Evolutionary conservation across 2,329 filamentous ascomycete genomes (phyloP).

Genomic region (Dendrostoma leiphaemia): DNA sequence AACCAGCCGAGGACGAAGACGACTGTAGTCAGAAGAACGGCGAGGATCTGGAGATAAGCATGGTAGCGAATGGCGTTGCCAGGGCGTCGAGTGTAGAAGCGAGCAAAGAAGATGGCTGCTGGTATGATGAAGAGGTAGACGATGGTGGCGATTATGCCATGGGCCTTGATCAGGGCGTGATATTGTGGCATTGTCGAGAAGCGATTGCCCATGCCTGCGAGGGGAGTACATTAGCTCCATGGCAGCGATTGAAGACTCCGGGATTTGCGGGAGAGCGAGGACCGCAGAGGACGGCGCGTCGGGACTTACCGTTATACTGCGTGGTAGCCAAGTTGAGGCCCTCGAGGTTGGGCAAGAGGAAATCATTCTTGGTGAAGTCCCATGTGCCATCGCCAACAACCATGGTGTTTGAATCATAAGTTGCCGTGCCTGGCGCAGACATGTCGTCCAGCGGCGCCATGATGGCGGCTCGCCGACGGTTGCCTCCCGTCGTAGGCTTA

Average conservation of each 20-base stretch:
- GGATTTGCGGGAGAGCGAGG: background rate
- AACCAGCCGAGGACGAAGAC: constrained; percentile 75
- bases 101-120: constrained; percentile 68
- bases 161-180: constrained; percentile 66
- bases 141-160: constrained; percentile 70
- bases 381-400: constrained; percentile 80
- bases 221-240: background rate
- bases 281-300: background rate
- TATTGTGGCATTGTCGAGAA: constrained; percentile 70
- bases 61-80: constrained; percentile 66
- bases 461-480: constrained; percentile 38
- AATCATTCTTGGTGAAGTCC: constrained; percentile 74
- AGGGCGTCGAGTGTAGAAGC: constrained; percentile 65
- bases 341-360: constrained; percentile 73
- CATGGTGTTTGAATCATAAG: constrained; percentile 72
- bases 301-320: constrained; percentile 72
- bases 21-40: constrained; percentile 65
- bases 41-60: constrained; percentile 70
- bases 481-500: constrained; percentile 5
- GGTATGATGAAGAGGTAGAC: constrained; percentile 75
- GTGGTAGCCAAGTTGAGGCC: constrained; percentile 79
- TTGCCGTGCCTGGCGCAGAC: constrained; percentile 69
- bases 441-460: constrained; percentile 62
- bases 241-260: constrained; percentile 11
- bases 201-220: constrained; percentile 75